phyloP scores from a whole-genome alignment of 177 flowering plant species.

The Telopea speciosissima region DNA sequence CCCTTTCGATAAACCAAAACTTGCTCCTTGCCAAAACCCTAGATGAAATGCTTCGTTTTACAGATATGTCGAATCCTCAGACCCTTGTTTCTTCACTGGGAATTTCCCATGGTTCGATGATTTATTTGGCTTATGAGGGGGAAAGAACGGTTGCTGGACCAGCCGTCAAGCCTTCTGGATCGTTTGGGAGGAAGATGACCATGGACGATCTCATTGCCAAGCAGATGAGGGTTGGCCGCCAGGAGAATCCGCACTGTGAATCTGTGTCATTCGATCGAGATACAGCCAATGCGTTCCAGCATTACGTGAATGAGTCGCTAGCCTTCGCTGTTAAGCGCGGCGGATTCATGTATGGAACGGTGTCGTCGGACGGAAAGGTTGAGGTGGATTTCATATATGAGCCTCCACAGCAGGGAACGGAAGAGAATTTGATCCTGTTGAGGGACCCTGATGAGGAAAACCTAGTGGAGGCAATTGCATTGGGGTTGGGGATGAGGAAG shows the following conservation, averaged over 20 bases:
- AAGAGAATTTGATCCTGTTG: conserved; percentile 51
- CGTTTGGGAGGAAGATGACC: conserved; percentile 91
- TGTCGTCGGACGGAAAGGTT: conserved; percentile 54
- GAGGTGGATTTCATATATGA: conserved; percentile 87
- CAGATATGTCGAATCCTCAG: conserved; percentile 59
- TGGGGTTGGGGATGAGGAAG: conserved; percentile 42
- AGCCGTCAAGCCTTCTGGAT: conserved; percentile 53
- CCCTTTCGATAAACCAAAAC: conserved; percentile 73
- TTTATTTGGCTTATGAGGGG: conserved; percentile 68
- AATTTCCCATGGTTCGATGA: conserved; percentile 67
- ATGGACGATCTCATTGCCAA: conserved; percentile 90
- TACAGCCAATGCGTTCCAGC: conserved; percentile 78
- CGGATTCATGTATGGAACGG: conserved; percentile 88
- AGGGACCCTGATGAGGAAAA: conserved; percentile 79
- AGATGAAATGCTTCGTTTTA: conserved; percentile 36
- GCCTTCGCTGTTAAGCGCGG: conserved; percentile 83
- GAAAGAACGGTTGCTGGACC: conserved; percentile 61
- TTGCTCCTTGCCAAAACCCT: conserved; percentile 68
- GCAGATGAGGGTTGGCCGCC: conserved; percentile 76
- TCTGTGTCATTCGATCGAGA: conserved; percentile 83
- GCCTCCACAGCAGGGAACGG: conserved; percentile 88
- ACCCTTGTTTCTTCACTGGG: conserved; percentile 52
- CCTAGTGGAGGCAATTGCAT: conserved; percentile 75
- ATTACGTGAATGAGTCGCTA: conserved; percentile 70
- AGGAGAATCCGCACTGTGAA: conserved; percentile 75